phyloP scores from a whole-genome alignment of 495 filamentous ascomycete species.

The Penicillium canariense region DNA sequence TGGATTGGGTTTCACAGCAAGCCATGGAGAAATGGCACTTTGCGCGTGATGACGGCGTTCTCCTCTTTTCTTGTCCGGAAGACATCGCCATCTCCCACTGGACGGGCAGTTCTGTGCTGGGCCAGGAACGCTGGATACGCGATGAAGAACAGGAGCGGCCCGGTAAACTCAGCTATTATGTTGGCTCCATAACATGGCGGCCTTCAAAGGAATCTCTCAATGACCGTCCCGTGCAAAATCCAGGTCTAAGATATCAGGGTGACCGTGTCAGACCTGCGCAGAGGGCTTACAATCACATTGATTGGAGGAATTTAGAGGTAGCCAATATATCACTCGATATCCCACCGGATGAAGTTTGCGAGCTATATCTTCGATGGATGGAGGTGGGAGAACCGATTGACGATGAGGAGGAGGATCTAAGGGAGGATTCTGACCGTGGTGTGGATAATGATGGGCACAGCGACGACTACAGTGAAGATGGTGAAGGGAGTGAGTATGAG shows the following conservation, averaged over 20 bases:
- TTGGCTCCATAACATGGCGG: conserved; percentile 24
- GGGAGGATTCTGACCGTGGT: no score
- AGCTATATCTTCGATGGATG: background rate
- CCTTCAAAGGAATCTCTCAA: background rate
- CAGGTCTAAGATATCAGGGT: background rate
- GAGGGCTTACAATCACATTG: background rate
- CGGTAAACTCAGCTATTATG: conserved; percentile 30
- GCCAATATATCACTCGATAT: background rate
- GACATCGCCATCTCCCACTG: conserved; percentile 19
- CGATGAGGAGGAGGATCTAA: no score
- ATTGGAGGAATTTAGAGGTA: background rate
- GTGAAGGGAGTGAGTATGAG: background rate
- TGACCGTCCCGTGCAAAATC: background rate
- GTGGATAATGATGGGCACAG: no score
- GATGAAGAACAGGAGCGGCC: conserved; percentile 27
- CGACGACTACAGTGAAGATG: no score
- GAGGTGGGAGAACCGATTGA: background rate
- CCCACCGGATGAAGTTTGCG: background rate
- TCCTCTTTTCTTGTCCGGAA: conserved; percentile 1
- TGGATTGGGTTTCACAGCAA: conserved; percentile 22
- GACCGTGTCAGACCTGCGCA: background rate
- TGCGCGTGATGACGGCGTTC: conserved; percentile 12
- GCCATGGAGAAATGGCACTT: conserved; percentile 28
- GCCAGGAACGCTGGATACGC: conserved; percentile 20
- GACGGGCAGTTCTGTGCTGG: conserved; percentile 29